Evolutionary conservation across 2,329 filamentous ascomycete genomes (phyloP).

Genomic region (Magnaporthales sp.): DNA sequence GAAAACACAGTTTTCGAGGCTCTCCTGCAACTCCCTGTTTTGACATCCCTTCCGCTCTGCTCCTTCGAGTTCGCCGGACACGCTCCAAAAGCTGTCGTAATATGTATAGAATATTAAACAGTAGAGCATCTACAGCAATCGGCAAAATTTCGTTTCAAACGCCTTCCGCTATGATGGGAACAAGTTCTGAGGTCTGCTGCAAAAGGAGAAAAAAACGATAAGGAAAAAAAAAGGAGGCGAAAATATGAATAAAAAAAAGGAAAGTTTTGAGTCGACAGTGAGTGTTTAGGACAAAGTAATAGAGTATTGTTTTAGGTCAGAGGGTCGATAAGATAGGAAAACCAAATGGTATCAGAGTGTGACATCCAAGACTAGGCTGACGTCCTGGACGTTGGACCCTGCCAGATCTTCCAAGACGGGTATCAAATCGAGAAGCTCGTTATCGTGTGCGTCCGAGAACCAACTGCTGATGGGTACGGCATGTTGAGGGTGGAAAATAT

Average conservation of each 20-base stretch:
- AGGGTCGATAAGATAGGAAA: slow-evolving; percentile 19
- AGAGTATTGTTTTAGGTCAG: background rate
- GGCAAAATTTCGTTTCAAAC: slow-evolving; percentile 10
- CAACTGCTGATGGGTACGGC: slow-evolving; percentile 99
- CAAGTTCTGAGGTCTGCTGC: slow-evolving; percentile 16
- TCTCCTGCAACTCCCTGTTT: background rate
- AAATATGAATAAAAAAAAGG: slow-evolving; percentile 19
- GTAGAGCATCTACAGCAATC: slow-evolving; percentile 8
- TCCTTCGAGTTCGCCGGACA: background rate
- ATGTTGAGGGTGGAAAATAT: slow-evolving; percentile 99
- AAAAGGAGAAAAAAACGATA: slow-evolving; percentile 14
- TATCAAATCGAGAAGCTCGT: slow-evolving; percentile 94
- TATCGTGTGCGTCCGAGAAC: slow-evolving; percentile 99
- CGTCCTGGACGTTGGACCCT: slow-evolving; percentile 79
- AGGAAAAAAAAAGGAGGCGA: slow-evolving; percentile 13
- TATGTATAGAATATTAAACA: slow-evolving; percentile 9
- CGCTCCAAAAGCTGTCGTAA: slow-evolving; percentile 5
- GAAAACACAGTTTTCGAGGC: background rate
- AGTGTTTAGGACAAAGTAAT: background rate
- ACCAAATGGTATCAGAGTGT: slow-evolving; percentile 43
- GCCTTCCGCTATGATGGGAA: slow-evolving; percentile 14
- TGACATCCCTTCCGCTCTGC: background rate
- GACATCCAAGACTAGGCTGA: slow-evolving; percentile 96
- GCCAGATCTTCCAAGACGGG: slow-evolving; percentile 97
- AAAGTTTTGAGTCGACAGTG: background rate